Conservation (phyloP, 352 stramenopile species). For the Phytophthora pistaciae region DNA sequence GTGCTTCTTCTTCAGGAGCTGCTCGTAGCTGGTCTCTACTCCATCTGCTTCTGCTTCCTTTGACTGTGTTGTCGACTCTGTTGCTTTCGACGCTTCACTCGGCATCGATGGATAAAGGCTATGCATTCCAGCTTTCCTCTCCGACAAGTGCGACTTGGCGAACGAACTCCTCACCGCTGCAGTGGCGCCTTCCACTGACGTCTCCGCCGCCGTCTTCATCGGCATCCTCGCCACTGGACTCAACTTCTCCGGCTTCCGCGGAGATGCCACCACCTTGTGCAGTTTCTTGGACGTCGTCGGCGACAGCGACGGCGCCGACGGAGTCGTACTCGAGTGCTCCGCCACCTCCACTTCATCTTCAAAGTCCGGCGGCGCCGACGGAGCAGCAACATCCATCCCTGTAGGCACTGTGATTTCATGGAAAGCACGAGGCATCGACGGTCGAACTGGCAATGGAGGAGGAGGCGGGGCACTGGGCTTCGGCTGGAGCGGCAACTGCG, state of each 20-base stretch:
- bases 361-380: conserved; percentile 42
- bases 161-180: conserved; percentile 55
- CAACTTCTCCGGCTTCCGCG: conserved; percentile 29
- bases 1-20: conserved; percentile 53
- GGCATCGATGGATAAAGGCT: conserved; percentile 55
- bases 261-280: conserved; percentile 24
- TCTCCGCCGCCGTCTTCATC: background rate
- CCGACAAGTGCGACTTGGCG: conserved; percentile 48
- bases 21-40: conserved; percentile 33
- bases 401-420: conserved; percentile 32
- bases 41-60: conserved; percentile 14
- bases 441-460: conserved; percentile 13
- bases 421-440: conserved; percentile 36
- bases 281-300: conserved; percentile 57
- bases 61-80: background rate
- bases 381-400: conserved; percentile 5
- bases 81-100: conserved; percentile 5
- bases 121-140: conserved; percentile 37
- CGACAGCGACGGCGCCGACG: conserved; percentile 54
- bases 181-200: conserved; percentile 38
- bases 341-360: conserved; percentile 24
- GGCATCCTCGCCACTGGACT: conserved; percentile 27
- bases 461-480: conserved; percentile 26
- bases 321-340: conserved; percentile 23
- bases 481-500: conserved; percentile 14